phyloP scores from a whole-genome alignment of 768 basidiomycete genomes.

The Megacollybia marginata region DNA sequence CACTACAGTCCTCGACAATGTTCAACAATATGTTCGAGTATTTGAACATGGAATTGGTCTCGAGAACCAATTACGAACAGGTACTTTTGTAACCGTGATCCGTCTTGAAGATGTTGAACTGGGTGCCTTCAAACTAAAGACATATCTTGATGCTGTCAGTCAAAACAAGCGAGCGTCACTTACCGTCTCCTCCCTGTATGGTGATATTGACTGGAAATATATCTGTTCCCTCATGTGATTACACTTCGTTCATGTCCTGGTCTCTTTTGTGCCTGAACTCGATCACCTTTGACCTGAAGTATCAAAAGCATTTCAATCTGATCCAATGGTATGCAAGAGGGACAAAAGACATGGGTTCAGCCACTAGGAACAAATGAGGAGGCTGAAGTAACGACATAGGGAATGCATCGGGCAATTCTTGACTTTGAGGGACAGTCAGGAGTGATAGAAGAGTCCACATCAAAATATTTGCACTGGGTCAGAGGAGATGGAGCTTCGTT shows the following conservation, averaged over 20 bases:
- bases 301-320: conserved; percentile 7
- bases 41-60: too few relatives aligned
- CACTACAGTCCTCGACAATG: too few relatives aligned
- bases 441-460: conserved; percentile 8
- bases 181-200: conserved; percentile 9
- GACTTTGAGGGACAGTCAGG: conserved; percentile 13
- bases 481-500: too few relatives aligned
- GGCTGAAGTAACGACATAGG: conserved; percentile 12
- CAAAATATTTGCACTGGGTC: neutral
- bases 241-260: conserved; percentile 16
- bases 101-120: too few relatives aligned
- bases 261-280: conserved; percentile 14
- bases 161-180: neutral
- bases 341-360: too few relatives aligned
- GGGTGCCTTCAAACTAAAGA: too few relatives aligned
- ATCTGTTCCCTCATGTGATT: conserved; percentile 9
- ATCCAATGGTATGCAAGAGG: conserved; percentile 9
- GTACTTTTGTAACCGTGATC: too few relatives aligned
- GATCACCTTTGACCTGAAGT: conserved; percentile 7
- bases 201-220: conserved; percentile 12
- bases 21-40: too few relatives aligned
- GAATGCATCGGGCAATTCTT: conserved; percentile 12
- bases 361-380: conserved; percentile 15
- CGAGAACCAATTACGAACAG: too few relatives aligned
- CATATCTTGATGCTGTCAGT: neutral